phyloP scores from a whole-genome alignment of 139 green algal genomes.

The Chlamydomonas asymmetrica region DNA sequence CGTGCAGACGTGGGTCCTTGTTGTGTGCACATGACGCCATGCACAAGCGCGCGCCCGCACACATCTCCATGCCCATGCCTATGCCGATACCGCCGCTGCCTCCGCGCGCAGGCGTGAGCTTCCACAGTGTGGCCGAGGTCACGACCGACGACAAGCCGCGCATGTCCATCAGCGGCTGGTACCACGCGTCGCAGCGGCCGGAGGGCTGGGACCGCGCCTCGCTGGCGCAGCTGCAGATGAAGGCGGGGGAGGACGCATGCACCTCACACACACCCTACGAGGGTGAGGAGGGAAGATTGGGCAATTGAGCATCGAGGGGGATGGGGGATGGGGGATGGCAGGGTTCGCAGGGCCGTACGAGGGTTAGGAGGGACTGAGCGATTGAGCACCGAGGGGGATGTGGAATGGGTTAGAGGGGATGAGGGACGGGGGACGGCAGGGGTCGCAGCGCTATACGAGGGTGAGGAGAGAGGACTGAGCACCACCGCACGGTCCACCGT shows the following conservation, averaged over 20 bases:
- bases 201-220: constrained; percentile 54
- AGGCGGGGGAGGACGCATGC: constrained; percentile 8
- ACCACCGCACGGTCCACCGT: too few species aligned
- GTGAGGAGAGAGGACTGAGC: constrained; percentile 11
- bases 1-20: too few species aligned
- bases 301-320: background rate
- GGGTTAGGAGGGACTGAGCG: constrained; percentile 5
- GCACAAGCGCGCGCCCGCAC: background rate
- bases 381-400: background rate
- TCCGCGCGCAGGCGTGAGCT: constrained; percentile 15
- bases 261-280: constrained; percentile 29
- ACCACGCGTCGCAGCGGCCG: constrained; percentile 53
- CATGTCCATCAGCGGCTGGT: constrained; percentile 84
- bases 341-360: too few species aligned
- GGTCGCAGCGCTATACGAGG: too few species aligned
- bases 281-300: constrained; percentile 4
- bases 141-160: constrained; percentile 56
- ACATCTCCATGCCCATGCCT: background rate
- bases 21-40: too few species aligned
- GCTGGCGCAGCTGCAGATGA: constrained; percentile 69
- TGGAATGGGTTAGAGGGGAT: too few species aligned
- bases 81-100: constrained; percentile 2
- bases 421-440: background rate
- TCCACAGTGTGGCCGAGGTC: constrained; percentile 56
- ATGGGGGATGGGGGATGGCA: background rate